These are phyloP conservation scores for Solanum virginianum DNA, from an alignment of 257 asterid species.

Conservation along the genomic window DNA sequence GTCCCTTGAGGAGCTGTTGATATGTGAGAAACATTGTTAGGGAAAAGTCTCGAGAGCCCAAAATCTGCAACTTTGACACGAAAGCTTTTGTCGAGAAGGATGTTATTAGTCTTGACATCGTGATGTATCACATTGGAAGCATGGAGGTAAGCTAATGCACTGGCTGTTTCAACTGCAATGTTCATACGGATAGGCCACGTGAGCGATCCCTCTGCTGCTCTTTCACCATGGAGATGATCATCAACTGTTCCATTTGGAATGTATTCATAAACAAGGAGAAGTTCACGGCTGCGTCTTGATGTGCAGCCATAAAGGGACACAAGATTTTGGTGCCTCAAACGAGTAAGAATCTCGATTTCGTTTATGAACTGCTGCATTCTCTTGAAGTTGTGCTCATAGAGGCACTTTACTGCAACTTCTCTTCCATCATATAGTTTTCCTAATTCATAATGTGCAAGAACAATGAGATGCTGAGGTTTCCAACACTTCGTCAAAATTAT, in stretches of 20 bases:
- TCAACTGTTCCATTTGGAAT: neutral
- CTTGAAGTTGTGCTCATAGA: conserved; percentile 2
- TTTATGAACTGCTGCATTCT: conserved; percentile 1
- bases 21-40: neutral
- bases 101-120: neutral
- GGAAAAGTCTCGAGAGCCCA: neutral
- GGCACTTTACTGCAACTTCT: conserved; percentile 1
- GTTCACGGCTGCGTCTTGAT: neutral
- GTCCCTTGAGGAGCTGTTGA: conserved; percentile 5
- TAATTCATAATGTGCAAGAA: neutral
- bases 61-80: conserved; percentile 3
- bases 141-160: neutral
- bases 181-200: conserved; percentile 1
- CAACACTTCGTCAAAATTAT: neutral
- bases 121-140: conserved; percentile 4
- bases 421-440: neutral
- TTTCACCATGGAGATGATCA: neutral
- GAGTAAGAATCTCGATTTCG: neutral
- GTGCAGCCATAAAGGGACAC: conserved; percentile 2
- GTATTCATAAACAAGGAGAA: conserved; percentile 3
- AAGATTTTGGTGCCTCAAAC: conserved; percentile 1
- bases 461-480: neutral
- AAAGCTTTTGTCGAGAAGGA: neutral
- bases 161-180: conserved; percentile 1
- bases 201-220: neutral